Conservation (phyloP, 2,329 filamentous ascomycete genomes). For the Apiospora hydei region DNA sequence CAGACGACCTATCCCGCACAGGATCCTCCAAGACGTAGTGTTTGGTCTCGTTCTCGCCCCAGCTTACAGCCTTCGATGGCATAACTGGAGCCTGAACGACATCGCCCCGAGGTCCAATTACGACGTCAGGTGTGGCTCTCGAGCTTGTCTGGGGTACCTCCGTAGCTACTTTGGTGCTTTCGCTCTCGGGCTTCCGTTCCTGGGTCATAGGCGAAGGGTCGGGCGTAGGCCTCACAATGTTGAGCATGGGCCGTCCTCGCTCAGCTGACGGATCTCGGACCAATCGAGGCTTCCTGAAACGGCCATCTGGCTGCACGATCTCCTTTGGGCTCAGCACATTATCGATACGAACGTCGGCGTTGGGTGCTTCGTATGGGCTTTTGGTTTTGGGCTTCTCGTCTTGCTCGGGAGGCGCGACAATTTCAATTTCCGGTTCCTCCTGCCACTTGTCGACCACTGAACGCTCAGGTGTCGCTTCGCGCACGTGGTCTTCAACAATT, state of each 20-base stretch:
- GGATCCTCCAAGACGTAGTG: constrained; percentile 69
- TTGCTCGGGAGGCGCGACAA: constrained; percentile 61
- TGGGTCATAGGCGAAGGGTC: constrained; percentile 57
- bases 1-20: constrained; percentile 47
- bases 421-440: constrained; percentile 48
- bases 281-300: constrained; percentile 44
- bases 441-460: constrained; percentile 66
- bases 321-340: constrained; percentile 63
- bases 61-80: constrained; percentile 65
- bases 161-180: constrained; percentile 24
- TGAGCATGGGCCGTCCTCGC: constrained; percentile 64
- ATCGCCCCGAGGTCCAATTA: constrained; percentile 51
- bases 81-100: constrained; percentile 50
- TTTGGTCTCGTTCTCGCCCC: constrained; percentile 71
- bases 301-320: constrained; percentile 43
- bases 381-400: constrained; percentile 50
- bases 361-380: constrained; percentile 62
- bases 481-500: constrained; percentile 60
- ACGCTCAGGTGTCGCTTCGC: constrained; percentile 56
- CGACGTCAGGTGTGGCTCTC: constrained; percentile 43
- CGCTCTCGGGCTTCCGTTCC: constrained; percentile 42
- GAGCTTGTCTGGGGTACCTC: constrained; percentile 27
- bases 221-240: constrained; percentile 68
- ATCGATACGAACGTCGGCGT: constrained; percentile 71
- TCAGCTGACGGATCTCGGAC: constrained; percentile 62